These are phyloP conservation scores for Solanum appendiculatum DNA, from an alignment of 257 asterid genomes.

Conservation along the genomic window DNA sequence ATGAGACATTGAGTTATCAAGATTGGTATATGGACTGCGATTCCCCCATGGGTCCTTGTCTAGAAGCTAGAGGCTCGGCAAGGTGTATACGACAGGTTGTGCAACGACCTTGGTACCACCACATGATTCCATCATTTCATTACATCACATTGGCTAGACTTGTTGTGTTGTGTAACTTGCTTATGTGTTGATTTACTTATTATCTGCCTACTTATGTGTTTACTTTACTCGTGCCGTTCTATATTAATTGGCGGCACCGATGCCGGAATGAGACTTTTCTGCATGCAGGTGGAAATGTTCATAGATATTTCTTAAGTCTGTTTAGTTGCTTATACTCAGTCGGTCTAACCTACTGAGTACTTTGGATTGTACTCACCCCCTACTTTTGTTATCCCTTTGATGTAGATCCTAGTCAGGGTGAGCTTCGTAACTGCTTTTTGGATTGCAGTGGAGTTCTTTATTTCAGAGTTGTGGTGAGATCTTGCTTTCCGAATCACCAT, in stretches of 20 bases:
- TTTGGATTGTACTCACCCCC: too few species aligned
- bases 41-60: neutral
- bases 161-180: too few species aligned
- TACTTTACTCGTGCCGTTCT: neutral
- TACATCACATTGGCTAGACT: too few species aligned
- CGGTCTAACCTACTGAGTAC: neutral
- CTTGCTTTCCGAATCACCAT: fast-evolving
- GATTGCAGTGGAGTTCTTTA: neutral
- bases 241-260: neutral
- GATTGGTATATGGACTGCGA: too few species aligned
- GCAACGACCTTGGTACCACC: neutral
- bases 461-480: neutral
- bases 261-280: neutral
- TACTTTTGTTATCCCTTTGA: neutral
- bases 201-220: too few species aligned
- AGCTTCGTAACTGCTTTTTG: neutral
- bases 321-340: neutral
- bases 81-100: neutral
- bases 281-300: neutral
- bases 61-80: neutral
- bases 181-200: neutral
- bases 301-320: too few species aligned
- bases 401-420: neutral
- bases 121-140: too few species aligned
- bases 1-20: too few species aligned